phyloP scores from a whole-genome alignment of 495 filamentous ascomycete species.

The Bathelium albidoporum region DNA sequence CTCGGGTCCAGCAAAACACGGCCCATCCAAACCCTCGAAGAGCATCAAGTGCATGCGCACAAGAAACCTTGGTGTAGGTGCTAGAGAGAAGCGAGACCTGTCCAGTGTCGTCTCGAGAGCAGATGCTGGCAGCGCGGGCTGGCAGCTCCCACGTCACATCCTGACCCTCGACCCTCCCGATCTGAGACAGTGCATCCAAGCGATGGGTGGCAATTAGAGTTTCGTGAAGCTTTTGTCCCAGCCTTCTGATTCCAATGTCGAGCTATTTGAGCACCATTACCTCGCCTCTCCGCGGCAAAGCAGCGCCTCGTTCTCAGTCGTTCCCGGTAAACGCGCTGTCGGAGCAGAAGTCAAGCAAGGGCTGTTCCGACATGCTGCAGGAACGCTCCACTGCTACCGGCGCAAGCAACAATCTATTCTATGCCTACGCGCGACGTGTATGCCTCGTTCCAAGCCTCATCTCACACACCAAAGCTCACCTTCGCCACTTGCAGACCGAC shows the following conservation, averaged over 20 bases:
- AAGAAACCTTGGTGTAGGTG: background rate
- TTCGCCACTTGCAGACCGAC: constrained; percentile 7
- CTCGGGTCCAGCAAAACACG: too few species aligned
- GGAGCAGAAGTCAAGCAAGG: background rate
- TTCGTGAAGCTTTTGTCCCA: too few species aligned
- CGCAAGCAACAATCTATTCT: constrained; percentile 16
- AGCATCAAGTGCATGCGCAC: background rate
- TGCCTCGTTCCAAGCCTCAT: background rate
- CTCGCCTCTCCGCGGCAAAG: constrained; percentile 1
- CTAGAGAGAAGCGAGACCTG: background rate
- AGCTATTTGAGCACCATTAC: background rate
- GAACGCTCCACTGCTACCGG: background rate
- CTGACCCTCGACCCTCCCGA: background rate
- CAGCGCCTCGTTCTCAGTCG: background rate
- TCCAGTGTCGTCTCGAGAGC: too few species aligned
- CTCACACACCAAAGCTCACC: background rate
- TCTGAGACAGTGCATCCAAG: background rate
- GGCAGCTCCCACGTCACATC: background rate
- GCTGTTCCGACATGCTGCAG: background rate
- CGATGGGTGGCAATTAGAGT: too few species aligned
- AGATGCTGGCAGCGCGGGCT: too few species aligned
- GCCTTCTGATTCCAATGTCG: background rate
- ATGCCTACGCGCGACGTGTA: constrained; percentile 20
- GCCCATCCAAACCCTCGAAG: too few species aligned
- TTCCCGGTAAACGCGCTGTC: background rate